phyloP scores from a whole-genome alignment of 495 filamentous ascomycete species.

The Hyaloscypha bicolor region DNA sequence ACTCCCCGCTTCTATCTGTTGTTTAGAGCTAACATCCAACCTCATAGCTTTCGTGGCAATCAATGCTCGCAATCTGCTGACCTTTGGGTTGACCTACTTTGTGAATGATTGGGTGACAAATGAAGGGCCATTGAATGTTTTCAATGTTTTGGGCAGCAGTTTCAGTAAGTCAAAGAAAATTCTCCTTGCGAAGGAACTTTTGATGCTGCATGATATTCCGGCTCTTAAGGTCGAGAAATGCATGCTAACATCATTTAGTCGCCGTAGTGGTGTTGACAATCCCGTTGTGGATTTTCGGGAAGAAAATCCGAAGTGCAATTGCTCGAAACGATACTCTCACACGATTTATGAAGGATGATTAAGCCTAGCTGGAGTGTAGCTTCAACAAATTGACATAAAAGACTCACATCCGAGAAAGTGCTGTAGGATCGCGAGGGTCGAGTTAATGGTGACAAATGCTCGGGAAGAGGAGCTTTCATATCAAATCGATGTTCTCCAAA shows the following conservation, averaged over 20 bases:
- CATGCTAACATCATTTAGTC: slow-evolving; percentile 29
- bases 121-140: slow-evolving; percentile 50
- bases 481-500: not conserved
- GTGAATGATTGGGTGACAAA: slow-evolving; percentile 51
- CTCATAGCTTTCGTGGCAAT: slow-evolving; percentile 53
- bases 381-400: no score
- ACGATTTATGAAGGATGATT: slow-evolving; percentile 50
- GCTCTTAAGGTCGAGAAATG: not conserved
- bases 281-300: slow-evolving; percentile 58
- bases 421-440: not conserved
- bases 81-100: slow-evolving; percentile 57
- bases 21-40: not conserved
- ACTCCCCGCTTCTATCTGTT: not conserved
- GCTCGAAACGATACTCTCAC: slow-evolving; percentile 48
- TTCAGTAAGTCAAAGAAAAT: slow-evolving; percentile 21
- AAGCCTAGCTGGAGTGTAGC: not conserved
- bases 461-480: not conserved
- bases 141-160: slow-evolving; percentile 51
- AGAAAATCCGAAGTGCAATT: slow-evolving; percentile 47
- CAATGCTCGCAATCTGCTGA: slow-evolving; percentile 55
- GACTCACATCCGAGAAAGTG: no score
- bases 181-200: not conserved
- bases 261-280: slow-evolving; percentile 49
- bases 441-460: not conserved
- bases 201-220: not conserved